These are phyloP conservation scores for Aspergillus quadrilineatus DNA, from an alignment of 2,329 filamentous ascomycete species.

Conservation along the genomic window DNA sequence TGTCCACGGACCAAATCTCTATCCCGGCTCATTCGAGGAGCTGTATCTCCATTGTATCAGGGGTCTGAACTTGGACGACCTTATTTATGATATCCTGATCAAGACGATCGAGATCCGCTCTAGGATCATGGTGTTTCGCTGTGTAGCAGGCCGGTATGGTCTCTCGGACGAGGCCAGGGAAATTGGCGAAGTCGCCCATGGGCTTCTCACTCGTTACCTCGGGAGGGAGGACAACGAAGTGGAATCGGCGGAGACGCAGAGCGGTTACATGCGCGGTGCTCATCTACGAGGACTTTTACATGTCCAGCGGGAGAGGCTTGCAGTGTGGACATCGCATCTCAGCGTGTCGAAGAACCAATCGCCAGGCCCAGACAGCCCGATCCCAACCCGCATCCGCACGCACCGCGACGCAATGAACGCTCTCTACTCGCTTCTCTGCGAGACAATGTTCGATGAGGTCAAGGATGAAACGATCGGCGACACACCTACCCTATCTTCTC, in stretches of 20 bases:
- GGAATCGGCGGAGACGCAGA: not conserved
- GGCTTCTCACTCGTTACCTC: not conserved
- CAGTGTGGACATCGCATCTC: not conserved
- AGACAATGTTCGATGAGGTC: slow-evolving; percentile 12
- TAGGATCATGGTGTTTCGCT: slow-evolving; percentile 18
- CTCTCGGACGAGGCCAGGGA: slow-evolving; percentile 10
- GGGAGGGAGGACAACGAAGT: not conserved
- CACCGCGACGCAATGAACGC: slow-evolving; percentile 19
- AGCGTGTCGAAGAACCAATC: not conserved
- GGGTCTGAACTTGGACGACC: slow-evolving; percentile 20
- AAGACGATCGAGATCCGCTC: slow-evolving; percentile 22
- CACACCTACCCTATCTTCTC: not conserved
- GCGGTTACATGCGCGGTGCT: not conserved
- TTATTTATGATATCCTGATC: slow-evolving; percentile 26
- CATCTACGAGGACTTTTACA: not conserved
- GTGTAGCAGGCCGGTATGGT: slow-evolving; percentile 7
- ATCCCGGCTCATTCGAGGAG: slow-evolving; percentile 15
- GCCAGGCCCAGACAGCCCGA: not conserved
- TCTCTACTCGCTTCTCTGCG: slow-evolving; percentile 13
- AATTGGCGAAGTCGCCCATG: not conserved
- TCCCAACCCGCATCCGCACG: not conserved
- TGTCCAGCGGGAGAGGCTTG: not conserved
- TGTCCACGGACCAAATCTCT: slow-evolving; percentile 8
- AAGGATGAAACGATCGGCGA: no score
- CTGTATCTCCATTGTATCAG: slow-evolving; percentile 19